Evolutionary conservation across 202 grass and related monocot genomes (phyloP), one percentile per base, ranked within the genome.

Genomic region (Setaria italica): DNA sequence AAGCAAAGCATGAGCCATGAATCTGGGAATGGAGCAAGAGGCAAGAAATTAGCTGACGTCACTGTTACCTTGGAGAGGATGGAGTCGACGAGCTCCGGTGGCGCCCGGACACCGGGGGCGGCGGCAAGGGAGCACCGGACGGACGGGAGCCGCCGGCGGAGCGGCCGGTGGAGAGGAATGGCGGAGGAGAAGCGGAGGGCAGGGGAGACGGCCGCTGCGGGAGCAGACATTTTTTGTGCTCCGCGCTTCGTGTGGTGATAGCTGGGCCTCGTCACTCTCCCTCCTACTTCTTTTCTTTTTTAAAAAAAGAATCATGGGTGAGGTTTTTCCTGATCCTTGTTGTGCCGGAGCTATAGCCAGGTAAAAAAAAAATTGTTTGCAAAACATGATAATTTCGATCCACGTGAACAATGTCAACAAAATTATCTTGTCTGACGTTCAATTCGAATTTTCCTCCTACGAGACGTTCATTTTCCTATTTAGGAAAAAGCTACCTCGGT

Each of bases 11-110:
- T 64, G 14, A 85, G 32, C 59, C 54, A 17, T 29, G 72, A 84
- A 72, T 39, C 41, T 39, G 42, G 55, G 35, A 79, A 47, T n/a
- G 57, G 74, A 57, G 0, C 37, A 63, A 30, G 45, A 45, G 21
- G 13, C 19, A 34, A 37, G 73, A 70, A 13, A 5, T 54, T 25
- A 6, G n/a, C 5, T 17, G 33, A 11, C 46, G 54, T 56, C 6
- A 46, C 32, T 43, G 12, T 77, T 59, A 98, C 95, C 95, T 94
- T 94, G 86, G 93, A 91, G 73, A 99, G 90, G 70, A 91, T 94
- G 51, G 93, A 94, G 21, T 91, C 76, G 63, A 96, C 80, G 55
- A 99, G 97, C 80, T 94, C 86, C 19, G 73, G 20, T 16, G 91
- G 93, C 17, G 90, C 88, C 74, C 83, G 76, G 56, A 88, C 76